These are phyloP conservation scores for Aspergillus phoenicis DNA, from an alignment of 2,329 filamentous ascomycete genomes.

Conservation along the genomic window DNA sequence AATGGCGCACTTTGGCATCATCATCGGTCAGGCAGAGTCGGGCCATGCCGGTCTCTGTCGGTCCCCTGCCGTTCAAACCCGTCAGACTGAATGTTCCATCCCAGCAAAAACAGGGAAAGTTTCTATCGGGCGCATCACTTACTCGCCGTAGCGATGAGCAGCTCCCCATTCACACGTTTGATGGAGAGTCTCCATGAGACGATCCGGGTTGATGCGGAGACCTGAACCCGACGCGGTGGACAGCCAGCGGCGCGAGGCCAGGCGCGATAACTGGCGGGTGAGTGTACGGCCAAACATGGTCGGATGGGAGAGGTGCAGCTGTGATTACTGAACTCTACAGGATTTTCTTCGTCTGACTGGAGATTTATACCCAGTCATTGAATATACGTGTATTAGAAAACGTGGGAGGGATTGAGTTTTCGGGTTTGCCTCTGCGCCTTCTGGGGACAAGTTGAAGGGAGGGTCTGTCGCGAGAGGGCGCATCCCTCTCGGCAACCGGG, in stretches of 20 bases:
- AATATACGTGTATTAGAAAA: background rate
- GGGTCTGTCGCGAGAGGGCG: constrained; percentile 25
- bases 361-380: too few species aligned
- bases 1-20: constrained; percentile 68
- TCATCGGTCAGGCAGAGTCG: constrained; percentile 68
- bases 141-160: constrained; percentile 34
- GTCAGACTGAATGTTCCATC: too few species aligned
- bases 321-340: too few species aligned
- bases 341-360: too few species aligned
- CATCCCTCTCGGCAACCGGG: background rate
- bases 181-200: constrained; percentile 35
- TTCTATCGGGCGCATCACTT: constrained; percentile 9
- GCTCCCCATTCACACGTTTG: constrained; percentile 37
- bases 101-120: background rate
- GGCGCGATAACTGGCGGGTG: background rate
- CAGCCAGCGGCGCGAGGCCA: background rate
- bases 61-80: constrained; percentile 8
- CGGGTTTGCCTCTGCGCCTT: background rate
- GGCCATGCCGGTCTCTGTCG: constrained; percentile 61
- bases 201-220: constrained; percentile 30
- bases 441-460: background rate
- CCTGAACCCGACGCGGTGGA: constrained; percentile 18
- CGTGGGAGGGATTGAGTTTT: background rate
- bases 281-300: background rate
- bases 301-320: too few species aligned